A percentile compares a stretch with the other conserved stretches of the same genome.
These are phyloP conservation scores for Salix suchowensis DNA, from an alignment of 345 rosid genomes.

Conservation along the genomic window DNA sequence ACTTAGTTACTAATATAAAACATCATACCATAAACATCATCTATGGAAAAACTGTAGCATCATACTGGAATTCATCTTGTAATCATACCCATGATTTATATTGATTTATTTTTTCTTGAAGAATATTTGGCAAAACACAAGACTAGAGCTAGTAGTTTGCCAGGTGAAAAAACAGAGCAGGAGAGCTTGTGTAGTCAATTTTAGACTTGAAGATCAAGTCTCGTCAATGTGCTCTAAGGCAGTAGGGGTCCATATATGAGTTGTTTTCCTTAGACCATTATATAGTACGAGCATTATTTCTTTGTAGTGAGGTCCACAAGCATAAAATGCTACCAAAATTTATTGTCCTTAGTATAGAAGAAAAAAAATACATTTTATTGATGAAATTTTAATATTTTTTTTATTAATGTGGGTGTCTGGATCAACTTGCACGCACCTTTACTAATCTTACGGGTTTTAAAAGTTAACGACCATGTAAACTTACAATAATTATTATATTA, in stretches of 20 bases:
- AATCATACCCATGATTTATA: not conserved
- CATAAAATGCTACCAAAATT: not conserved
- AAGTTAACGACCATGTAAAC: too few relatives aligned
- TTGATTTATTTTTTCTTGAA: too few relatives aligned
- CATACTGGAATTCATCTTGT: not conserved
- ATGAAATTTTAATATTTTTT: not conserved
- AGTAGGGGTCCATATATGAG: not conserved
- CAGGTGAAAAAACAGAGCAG: too few relatives aligned
- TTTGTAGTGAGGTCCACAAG: not conserved
- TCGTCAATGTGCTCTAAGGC: not conserved
- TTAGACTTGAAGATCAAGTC: not conserved
- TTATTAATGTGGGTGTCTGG: too few relatives aligned
- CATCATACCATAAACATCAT: too few relatives aligned
- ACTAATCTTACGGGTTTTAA: too few relatives aligned
- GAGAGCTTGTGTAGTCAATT: not conserved
- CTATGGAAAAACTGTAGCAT: not conserved
- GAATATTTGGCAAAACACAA: not conserved
- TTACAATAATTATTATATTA: too few relatives aligned
- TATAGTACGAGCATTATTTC: not conserved
- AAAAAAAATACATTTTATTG: not conserved
- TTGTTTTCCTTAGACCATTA: not conserved
- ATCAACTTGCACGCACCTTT: too few relatives aligned
- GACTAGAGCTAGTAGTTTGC: not conserved
- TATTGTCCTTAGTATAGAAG: not conserved
- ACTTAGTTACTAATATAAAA: too few relatives aligned